phyloP scores from a whole-genome alignment of 2,329 filamentous ascomycete species.

The Fusarium praegraminearum region DNA sequence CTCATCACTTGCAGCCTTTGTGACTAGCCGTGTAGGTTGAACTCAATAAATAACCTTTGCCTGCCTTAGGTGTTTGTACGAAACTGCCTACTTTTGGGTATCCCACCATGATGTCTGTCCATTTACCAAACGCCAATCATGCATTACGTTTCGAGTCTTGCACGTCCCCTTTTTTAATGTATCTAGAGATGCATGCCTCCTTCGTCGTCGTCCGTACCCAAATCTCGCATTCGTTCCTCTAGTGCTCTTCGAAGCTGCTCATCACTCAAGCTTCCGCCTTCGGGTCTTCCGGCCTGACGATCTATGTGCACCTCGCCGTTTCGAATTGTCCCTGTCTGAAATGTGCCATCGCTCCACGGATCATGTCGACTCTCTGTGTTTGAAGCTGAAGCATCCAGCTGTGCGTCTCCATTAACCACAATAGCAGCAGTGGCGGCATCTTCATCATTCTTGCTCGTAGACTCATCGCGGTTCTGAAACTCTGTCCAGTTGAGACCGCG shows the following conservation, averaged over 20 bases:
- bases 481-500: conserved; percentile 69
- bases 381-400: not conserved
- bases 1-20: not conserved
- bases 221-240: conserved; percentile 64
- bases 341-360: conserved; percentile 73
- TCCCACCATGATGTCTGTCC: conserved; percentile 34
- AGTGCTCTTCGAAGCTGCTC: conserved; percentile 69
- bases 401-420: conserved; percentile 37
- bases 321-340: conserved; percentile 69
- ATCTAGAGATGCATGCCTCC: conserved; percentile 71
- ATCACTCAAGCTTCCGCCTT: conserved; percentile 65
- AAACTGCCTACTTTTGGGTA: conserved; percentile 37
- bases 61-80: conserved; percentile 2
- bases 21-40: conserved; percentile 8
- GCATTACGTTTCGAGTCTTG: conserved; percentile 16
- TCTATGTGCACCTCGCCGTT: conserved; percentile 64
- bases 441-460: conserved; percentile 50
- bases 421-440: conserved; percentile 19
- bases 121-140: conserved; percentile 46
- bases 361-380: conserved; percentile 48
- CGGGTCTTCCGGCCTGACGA: conserved; percentile 36
- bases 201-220: conserved; percentile 60
- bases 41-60: not conserved
- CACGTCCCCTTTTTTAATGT: not conserved
- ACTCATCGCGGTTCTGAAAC: conserved; percentile 63